A percentile compares a stretch with the other conserved stretches of the same genome.
Evolutionary conservation across 208 protist species (phyloP).

Genomic region (Willaertia magna): DNA sequence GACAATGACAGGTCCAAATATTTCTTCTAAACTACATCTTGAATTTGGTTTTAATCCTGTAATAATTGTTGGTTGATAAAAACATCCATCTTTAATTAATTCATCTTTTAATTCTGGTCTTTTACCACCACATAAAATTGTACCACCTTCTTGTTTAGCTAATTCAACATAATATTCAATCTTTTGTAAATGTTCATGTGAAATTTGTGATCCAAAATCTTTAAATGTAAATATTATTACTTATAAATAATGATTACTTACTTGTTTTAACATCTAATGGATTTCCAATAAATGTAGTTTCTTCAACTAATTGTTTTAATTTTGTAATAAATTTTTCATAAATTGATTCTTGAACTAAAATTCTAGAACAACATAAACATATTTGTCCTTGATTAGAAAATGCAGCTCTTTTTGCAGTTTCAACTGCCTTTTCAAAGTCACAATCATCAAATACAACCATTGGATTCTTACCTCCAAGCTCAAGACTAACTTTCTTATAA

Average conservation of each 20-base stretch:
- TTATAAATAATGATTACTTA: too few species aligned
- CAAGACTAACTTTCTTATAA: conserved; percentile 51
- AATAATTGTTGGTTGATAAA: conserved; percentile 37
- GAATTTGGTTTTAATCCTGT: conserved; percentile 6
- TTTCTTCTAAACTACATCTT: conserved; percentile 28
- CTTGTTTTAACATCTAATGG: conserved; percentile 1
- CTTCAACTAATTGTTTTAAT: conserved; percentile 23
- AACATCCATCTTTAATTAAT: conserved; percentile 20
- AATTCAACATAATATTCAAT: conserved; percentile 34
- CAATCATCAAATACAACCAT: conserved; percentile 44
- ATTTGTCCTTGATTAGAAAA: conserved; percentile 51
- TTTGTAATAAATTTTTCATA: conserved; percentile 48
- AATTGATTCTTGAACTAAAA: conserved; percentile 48
- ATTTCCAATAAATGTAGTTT: conserved; percentile 15
- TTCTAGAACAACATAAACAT: conserved; percentile 45
- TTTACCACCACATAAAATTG: conserved; percentile 31
- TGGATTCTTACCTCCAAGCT: conserved; percentile 63
- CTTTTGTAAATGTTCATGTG: conserved; percentile 27
- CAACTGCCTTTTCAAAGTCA: conserved; percentile 27
- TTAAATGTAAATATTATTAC: too few species aligned
- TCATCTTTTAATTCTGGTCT: background rate
- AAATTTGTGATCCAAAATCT: conserved; percentile 34
- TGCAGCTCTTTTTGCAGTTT: conserved; percentile 5
- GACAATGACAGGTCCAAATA: conserved; percentile 42
- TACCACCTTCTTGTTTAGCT: conserved; percentile 33